phyloP scores from a whole-genome alignment of 331 rosid species.

The Arachis monticola region DNA sequence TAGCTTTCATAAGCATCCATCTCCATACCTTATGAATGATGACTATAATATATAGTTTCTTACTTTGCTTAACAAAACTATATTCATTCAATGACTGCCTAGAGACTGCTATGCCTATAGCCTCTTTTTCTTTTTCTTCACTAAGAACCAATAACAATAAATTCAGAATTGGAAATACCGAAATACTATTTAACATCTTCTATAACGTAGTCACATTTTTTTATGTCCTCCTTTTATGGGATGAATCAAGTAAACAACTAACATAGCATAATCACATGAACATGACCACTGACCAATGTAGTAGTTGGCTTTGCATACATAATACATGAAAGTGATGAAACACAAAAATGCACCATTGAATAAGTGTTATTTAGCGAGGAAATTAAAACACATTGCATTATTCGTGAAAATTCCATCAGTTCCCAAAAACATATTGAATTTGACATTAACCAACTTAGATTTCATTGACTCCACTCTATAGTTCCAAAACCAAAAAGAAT shows the following conservation, averaged over 20 bases:
- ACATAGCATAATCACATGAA: conserved; percentile 20
- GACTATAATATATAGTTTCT: background rate
- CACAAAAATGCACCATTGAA: background rate
- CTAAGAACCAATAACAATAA: background rate
- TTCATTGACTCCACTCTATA: conserved; percentile 23
- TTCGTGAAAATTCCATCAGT: background rate
- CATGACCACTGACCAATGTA: conserved; percentile 13
- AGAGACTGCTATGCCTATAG: no score
- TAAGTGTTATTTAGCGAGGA: conserved; percentile 4
- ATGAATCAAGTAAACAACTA: conserved; percentile 21
- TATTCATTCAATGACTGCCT: background rate
- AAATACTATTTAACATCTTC: conserved; percentile 29
- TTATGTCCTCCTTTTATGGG: conserved; percentile 18
- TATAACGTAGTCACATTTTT: conserved; percentile 22
- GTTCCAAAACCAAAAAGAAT: conserved; percentile 11
- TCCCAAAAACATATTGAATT: background rate
- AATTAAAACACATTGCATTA: conserved; percentile 1
- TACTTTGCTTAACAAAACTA: background rate
- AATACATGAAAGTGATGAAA: background rate
- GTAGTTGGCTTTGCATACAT: conserved; percentile 26
- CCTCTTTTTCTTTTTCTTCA: background rate
- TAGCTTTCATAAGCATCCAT: no score
- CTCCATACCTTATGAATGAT: background rate
- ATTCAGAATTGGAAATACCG: background rate
- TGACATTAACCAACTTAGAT: conserved; percentile 26